These are phyloP conservation scores for Iris macrosiphon DNA, from an alignment of 106 monocot species.

Conservation along the genomic window DNA sequence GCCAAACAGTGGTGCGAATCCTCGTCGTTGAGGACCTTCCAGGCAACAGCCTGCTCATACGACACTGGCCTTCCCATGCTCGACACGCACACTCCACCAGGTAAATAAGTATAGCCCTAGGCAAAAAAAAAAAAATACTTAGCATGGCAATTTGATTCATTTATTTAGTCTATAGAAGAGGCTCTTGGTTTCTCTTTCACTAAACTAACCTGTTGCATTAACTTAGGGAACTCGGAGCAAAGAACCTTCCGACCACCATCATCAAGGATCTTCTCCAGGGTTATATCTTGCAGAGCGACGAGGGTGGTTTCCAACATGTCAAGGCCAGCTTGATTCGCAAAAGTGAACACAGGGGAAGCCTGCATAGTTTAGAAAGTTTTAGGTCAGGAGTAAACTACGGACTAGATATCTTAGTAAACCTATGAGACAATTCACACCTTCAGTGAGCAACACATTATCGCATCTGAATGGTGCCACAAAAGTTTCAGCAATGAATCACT, in stretches of 20 bases:
- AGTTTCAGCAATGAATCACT: constrained; percentile 61
- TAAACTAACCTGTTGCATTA: constrained; percentile 72
- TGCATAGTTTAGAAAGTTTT: background rate
- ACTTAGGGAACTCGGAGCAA: constrained; percentile 62
- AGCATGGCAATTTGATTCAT: background rate
- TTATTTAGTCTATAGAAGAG: background rate
- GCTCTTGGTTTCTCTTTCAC: background rate
- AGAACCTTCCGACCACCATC: constrained; percentile 59
- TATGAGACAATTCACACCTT: constrained; percentile 31
- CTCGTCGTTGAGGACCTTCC: constrained; percentile 78
- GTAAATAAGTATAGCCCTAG: constrained; percentile 71
- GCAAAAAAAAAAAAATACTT: background rate
- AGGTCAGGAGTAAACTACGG: background rate
- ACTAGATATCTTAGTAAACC: background rate
- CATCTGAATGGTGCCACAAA: constrained; percentile 86
- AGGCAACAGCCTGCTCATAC: constrained; percentile 81
- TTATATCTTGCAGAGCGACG: constrained; percentile 59
- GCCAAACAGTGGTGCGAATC: constrained; percentile 75
- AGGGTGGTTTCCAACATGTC: constrained; percentile 90
- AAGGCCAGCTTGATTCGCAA: constrained; percentile 68
- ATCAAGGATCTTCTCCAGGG: constrained; percentile 59
- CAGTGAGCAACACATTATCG: constrained; percentile 83
- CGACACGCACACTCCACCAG: constrained; percentile 68
- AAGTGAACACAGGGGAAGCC: constrained; percentile 49
- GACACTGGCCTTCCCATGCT: constrained; percentile 92